Conservation (phyloP, 2,329 filamentous ascomycete genomes). For the Coniochaeta ligniaria region DNA sequence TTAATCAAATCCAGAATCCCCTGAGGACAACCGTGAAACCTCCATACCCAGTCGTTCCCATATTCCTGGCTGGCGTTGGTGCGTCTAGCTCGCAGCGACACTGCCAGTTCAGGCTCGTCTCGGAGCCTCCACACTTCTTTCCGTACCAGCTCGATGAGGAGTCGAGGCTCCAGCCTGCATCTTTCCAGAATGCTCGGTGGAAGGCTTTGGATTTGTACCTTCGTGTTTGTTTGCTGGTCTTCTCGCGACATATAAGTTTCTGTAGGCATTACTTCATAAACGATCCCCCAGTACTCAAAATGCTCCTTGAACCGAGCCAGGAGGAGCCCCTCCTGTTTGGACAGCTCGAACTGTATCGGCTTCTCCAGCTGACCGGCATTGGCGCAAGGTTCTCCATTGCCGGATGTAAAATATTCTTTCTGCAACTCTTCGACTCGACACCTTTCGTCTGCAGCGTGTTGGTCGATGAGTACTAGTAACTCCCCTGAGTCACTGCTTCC, state of each 20-base stretch:
- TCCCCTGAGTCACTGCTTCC: constrained; percentile 2
- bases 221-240: neutral
- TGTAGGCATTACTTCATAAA: constrained; percentile 40
- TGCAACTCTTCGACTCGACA: constrained; percentile 72
- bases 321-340: constrained; percentile 49
- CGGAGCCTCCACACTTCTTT: constrained; percentile 64
- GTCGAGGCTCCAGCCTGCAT: constrained; percentile 62
- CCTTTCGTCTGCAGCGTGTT: constrained; percentile 91
- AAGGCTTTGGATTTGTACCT: constrained; percentile 31
- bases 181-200: constrained; percentile 70
- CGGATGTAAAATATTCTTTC: constrained; percentile 34
- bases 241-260: neutral
- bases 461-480: constrained; percentile 72
- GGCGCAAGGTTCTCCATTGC: constrained; percentile 1
- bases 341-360: constrained; percentile 59
- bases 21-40: constrained; percentile 63
- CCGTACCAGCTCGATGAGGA: constrained; percentile 69
- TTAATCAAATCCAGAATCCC: constrained; percentile 72
- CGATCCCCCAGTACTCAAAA: constrained; percentile 70
- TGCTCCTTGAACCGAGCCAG: constrained; percentile 45
- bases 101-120: constrained; percentile 27
- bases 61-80: neutral
- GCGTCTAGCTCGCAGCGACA: neutral
- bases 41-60: constrained; percentile 45
- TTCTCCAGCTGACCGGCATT: constrained; percentile 32